Evolutionary conservation across 1,284 basidiomycete species (phyloP), one percentile per base, ranked within the genome.

Genomic region (Sporisorium sorghi): DNA sequence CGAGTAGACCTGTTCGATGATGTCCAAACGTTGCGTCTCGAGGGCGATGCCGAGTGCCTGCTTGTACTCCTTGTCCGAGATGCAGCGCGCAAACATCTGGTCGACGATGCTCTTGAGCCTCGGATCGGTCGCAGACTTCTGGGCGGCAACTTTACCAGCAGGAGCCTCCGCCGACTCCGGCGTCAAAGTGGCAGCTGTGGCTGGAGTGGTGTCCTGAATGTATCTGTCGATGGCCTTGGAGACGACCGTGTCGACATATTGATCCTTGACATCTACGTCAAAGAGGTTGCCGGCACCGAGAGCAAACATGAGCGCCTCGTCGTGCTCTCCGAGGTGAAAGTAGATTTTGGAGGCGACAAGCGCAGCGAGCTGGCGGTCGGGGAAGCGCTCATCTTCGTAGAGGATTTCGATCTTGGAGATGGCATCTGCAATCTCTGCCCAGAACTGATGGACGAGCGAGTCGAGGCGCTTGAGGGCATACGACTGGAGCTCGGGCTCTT

Each of bases 141-240:
- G 50, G 24, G 54, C 42, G 28, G 54, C 35, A 8, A 52, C 39
- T 39, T 69, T 69, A 8, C 59, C 49, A 14, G 60, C 44, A 21
- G 58, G 46, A 33, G 48, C 62, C 11, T 59, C 60, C 10, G 44
- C 60, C 10, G 44, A 46, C 5, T 44, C 50, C 11, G 46, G 26
- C 1, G 58, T 33, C 24, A 48, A 23, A 7, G 50, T 28, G 52
- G 50, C 68, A 32, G 56, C 57, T 9, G 59, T 56, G 14, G 39
- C 37, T 7, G 63, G 59, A 7, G 56, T 44, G 10, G 56, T 55
- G 32, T 75, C 66, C 44, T 68, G 71, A 46, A 84, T 83, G 70
- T 84, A 84, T 52, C 56, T 52, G 64, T 84, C 83, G 51, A 84
- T 84, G 48, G 83, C 82, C 73, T 84, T 83, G 63, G 83, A 83